A percentile compares a stretch with the other conserved stretches of the same genome.
Evolutionary conservation across 176 grass and related monocot species (phyloP).

Genomic region (Rhynchospora pubera): DNA sequence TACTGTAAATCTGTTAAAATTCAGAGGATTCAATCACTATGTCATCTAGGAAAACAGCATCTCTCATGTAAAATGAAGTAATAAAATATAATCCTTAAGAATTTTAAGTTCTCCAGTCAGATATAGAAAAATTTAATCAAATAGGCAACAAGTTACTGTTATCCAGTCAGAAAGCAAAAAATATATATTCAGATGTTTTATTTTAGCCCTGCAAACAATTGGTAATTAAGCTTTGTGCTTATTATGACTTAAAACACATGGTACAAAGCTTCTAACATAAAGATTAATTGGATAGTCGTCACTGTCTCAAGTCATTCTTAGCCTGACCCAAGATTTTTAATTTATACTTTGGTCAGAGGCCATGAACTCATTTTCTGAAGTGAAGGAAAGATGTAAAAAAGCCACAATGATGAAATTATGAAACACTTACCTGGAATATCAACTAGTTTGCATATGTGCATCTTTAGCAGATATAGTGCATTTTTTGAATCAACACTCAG

Average conservation of each 20-base stretch:
- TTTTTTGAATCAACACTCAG: constrained; percentile 39
- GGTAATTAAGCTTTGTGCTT: not conserved
- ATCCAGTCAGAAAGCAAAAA: not conserved
- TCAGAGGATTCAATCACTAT: constrained; percentile 25
- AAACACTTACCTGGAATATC: constrained; percentile 73
- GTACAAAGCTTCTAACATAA: not conserved
- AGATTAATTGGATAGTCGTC: not conserved
- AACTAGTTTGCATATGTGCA: constrained; percentile 58
- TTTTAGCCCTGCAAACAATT: not conserved
- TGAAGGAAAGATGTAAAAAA: not conserved
- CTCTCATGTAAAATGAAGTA: not conserved
- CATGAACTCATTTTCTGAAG: not conserved
- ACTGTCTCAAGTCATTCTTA: not conserved
- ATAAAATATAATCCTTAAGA: not conserved
- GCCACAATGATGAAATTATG: constrained; percentile 6
- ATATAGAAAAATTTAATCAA: not conserved
- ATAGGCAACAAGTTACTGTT: not conserved
- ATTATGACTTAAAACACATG: not conserved
- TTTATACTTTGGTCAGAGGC: not conserved
- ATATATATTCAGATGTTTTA: not conserved
- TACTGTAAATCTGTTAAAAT: constrained; percentile 47
- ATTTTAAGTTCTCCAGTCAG: not conserved
- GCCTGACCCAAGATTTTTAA: not conserved
- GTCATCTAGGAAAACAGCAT: constrained; percentile 17
- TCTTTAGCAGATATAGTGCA: constrained; percentile 51